A percentile compares a stretch with the other conserved stretches of the same genome.
Evolutionary conservation across 192 early-diverging fungal species (phyloP).

Genomic region (Coemansia sp.): DNA sequence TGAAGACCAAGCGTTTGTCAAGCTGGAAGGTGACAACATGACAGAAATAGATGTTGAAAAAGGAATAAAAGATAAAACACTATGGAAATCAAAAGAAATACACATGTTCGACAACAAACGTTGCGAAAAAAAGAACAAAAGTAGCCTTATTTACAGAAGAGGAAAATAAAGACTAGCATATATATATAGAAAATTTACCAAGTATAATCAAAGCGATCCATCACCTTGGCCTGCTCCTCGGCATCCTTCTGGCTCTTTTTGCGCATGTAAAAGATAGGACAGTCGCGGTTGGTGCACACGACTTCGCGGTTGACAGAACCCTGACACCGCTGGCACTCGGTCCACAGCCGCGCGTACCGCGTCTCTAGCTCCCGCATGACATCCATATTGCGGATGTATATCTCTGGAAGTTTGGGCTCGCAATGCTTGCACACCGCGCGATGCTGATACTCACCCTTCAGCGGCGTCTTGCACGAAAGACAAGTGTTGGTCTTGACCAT

Average conservation of each 20-base stretch:
- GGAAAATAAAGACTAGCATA: background rate
- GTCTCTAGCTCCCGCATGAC: slow-evolving; percentile 71
- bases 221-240: slow-evolving; percentile 64
- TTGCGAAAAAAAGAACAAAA: background rate
- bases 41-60: too few species aligned
- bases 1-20: too few species aligned
- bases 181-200: slow-evolving; percentile 47
- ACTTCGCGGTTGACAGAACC: slow-evolving; percentile 93
- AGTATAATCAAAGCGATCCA: slow-evolving; percentile 74
- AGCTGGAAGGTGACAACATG: too few species aligned
- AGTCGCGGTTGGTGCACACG: slow-evolving; percentile 92
- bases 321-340: slow-evolving; percentile 96
- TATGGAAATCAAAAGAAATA: background rate
- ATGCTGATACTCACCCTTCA: slow-evolving; percentile 62
- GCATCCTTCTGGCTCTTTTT: slow-evolving; percentile 94
- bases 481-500: slow-evolving; percentile 90
- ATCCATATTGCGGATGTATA: slow-evolving; percentile 76
- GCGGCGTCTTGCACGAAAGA: slow-evolving; percentile 85
- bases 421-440: slow-evolving; percentile 83
- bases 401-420: slow-evolving; percentile 63
- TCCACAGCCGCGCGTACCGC: slow-evolving; percentile 88
- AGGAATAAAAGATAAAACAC: too few species aligned
- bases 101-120: background rate
- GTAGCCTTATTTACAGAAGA: background rate
- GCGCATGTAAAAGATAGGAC: slow-evolving; percentile 99